phyloP scores from a whole-genome alignment of 1,139 yeast genomes.

The Taiozyma onychis region DNA sequence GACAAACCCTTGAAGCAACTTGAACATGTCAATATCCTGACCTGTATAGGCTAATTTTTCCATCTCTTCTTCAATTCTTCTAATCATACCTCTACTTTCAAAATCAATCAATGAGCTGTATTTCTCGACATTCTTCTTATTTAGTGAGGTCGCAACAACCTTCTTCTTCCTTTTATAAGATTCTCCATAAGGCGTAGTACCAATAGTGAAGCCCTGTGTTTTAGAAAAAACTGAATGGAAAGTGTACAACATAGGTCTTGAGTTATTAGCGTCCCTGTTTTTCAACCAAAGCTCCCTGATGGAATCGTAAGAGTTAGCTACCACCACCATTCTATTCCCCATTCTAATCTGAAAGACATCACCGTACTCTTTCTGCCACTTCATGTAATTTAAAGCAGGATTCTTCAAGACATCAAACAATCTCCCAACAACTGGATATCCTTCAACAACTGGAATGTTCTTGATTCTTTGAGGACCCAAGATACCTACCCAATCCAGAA shows the following conservation, averaged over 20 bases:
- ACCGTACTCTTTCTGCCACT: slow-evolving; percentile 43
- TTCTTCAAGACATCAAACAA: slow-evolving; percentile 40
- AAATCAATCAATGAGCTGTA: slow-evolving; percentile 38
- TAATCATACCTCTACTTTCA: slow-evolving; percentile 35
- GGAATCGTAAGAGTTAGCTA: slow-evolving; percentile 58
- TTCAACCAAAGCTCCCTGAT: slow-evolving; percentile 50
- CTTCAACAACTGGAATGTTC: slow-evolving; percentile 39
- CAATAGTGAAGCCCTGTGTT: slow-evolving; percentile 63
- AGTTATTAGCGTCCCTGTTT: slow-evolving; percentile 49
- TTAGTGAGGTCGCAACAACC: slow-evolving; percentile 46
- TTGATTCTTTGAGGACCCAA: slow-evolving; percentile 28
- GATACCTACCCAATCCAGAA: slow-evolving; percentile 20
- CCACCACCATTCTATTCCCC: slow-evolving; percentile 52
- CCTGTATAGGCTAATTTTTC: slow-evolving; percentile 9
- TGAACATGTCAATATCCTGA: slow-evolving; percentile 37
- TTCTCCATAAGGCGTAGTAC: slow-evolving; percentile 66
- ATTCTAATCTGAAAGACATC: slow-evolving; percentile 57
- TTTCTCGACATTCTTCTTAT: slow-evolving; percentile 31
- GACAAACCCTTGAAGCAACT: slow-evolving; percentile 46
- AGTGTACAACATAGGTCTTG: slow-evolving; percentile 62
- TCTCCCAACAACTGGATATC: slow-evolving; percentile 51
- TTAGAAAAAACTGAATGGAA: slow-evolving; percentile 63
- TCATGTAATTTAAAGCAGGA: slow-evolving; percentile 45
- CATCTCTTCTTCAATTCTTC: slow-evolving; percentile 14
- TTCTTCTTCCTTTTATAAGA: slow-evolving; percentile 50